These are phyloP conservation scores for Russula lepida DNA, from an alignment of 768 basidiomycete species.

Conservation along the genomic window DNA sequence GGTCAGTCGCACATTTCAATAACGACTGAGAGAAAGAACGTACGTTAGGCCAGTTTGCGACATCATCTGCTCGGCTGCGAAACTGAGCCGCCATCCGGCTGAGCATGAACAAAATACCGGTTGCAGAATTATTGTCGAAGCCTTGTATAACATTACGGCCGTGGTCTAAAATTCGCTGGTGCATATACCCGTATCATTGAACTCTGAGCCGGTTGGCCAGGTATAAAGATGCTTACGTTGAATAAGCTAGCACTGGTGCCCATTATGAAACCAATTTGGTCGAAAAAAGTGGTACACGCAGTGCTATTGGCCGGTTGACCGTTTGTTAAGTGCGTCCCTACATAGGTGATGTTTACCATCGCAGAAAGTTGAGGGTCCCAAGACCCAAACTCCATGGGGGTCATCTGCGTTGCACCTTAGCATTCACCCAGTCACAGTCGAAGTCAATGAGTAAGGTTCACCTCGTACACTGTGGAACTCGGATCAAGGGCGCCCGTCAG, in stretches of 20 bases:
- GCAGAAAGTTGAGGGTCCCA: constrained; percentile 68
- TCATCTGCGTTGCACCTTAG: constrained; percentile 33
- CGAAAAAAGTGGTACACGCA: constrained; percentile 65
- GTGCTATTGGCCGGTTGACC: constrained; percentile 47
- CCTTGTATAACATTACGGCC: constrained; percentile 34
- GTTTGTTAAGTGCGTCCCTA: constrained; percentile 56
- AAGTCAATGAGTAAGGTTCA: constrained; percentile 25
- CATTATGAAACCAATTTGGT: constrained; percentile 67
- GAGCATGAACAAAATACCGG: constrained; percentile 42
- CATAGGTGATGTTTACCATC: constrained; percentile 52
- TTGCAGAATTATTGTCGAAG: constrained; percentile 31
- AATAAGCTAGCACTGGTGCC: constrained; percentile 67
- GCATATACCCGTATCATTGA: background rate
- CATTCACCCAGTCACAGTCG: background rate
- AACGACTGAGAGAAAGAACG: constrained; percentile 17
- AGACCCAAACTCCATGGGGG: constrained; percentile 61
- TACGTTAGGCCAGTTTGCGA: constrained; percentile 61
- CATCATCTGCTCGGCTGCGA: constrained; percentile 46
- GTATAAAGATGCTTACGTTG: constrained; percentile 34
- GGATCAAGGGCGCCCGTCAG: constrained; percentile 33
- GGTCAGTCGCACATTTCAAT: background rate
- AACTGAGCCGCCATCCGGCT: constrained; percentile 39
- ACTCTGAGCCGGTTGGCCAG: background rate
- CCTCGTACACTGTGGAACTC: constrained; percentile 50
- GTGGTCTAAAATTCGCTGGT: constrained; percentile 45